Percentiles rank a stretch among this genome's conserved stretches.
Evolutionary conservation across 352 stramenopile species (phyloP).

Genomic region (Phytophthora hibernalis): DNA sequence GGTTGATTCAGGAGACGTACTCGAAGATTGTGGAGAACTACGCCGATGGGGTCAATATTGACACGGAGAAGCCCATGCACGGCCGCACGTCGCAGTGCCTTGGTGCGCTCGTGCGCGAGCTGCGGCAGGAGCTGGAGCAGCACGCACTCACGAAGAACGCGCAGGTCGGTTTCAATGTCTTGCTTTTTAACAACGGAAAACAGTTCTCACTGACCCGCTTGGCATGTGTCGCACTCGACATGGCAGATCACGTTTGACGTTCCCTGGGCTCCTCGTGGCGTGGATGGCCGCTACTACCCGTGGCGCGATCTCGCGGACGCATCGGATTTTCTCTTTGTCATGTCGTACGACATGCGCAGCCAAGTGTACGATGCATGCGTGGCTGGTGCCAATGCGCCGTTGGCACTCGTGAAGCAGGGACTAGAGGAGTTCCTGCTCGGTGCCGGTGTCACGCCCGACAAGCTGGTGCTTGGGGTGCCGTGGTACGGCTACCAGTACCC

Average conservation of each 20-base stretch:
- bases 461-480: constrained; percentile 91
- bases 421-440: constrained; percentile 80
- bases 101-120: constrained; percentile 60
- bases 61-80: constrained; percentile 77
- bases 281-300: constrained; percentile 88
- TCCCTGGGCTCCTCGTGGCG: constrained; percentile 73
- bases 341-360: constrained; percentile 94
- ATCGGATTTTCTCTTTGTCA: constrained; percentile 91
- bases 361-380: constrained; percentile 93
- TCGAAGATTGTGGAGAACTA: constrained; percentile 68
- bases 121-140: constrained; percentile 61
- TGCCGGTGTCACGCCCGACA: constrained; percentile 59
- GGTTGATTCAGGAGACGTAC: constrained; percentile 52
- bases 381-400: constrained; percentile 85
- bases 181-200: background rate
- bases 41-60: constrained; percentile 86
- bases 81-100: constrained; percentile 55
- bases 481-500: constrained; percentile 93
- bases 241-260: constrained; percentile 85
- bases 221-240: constrained; percentile 1
- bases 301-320: constrained; percentile 71
- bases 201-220: constrained; percentile 2
- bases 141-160: constrained; percentile 67
- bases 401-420: constrained; percentile 73
- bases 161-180: constrained; percentile 46